Evolutionary conservation across 192 early-diverging fungal species (phyloP).

Genomic region (Pilaira anomala): DNA sequence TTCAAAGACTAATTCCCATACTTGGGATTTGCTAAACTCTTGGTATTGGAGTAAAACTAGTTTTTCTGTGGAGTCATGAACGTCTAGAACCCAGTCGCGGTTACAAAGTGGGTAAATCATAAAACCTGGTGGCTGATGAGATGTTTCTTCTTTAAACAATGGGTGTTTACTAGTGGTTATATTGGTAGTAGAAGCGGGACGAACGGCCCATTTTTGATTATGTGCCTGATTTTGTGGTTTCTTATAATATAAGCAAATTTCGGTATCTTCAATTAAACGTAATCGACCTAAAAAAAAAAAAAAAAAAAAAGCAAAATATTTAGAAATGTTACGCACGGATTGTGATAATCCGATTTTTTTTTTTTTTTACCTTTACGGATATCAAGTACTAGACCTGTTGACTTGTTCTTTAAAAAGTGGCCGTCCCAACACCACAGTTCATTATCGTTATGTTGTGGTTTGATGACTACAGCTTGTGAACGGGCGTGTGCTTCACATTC

Average conservation of each 20-base stretch:
- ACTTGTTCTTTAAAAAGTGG: constrained; percentile 28
- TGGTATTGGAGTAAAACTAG: constrained; percentile 21
- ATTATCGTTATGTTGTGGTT: constrained; percentile 13
- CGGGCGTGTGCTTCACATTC: neutral
- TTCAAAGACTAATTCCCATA: constrained; percentile 17
- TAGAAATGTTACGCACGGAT: too few species aligned
- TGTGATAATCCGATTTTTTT: neutral
- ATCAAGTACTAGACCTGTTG: constrained; percentile 28
- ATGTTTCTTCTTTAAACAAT: neutral
- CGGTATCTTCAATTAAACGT: constrained; percentile 38
- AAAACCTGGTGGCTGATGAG: neutral
- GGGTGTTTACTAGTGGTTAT: neutral
- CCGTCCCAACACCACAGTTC: constrained; percentile 35
- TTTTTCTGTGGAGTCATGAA: constrained; percentile 17
- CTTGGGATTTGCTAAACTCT: neutral
- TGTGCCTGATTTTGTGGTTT: constrained; percentile 22
- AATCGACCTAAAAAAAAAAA: constrained; percentile 31
- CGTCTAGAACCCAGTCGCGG: constrained; percentile 34
- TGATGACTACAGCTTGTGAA: constrained; percentile 28
- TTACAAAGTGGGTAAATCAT: constrained; percentile 30
- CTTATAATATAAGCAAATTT: constrained; percentile 23
- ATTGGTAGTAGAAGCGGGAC: too few species aligned
- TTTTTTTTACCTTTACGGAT: constrained; percentile 33
- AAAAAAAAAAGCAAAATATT: too few species aligned
- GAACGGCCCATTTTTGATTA: constrained; percentile 30